Evolutionary conservation across 306 rosid species (phyloP).

Genomic region (cucumber (Cucumis sativus)): Cucumber_9930_V3 NC_026655.2:18127001-18127500

Average conservation of each 20-base stretch:
- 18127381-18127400: slow-evolving; percentile 44
- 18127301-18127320: slow-evolving; percentile 50
- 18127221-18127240: slow-evolving; percentile 47
- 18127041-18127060: slow-evolving; percentile 67
- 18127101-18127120: slow-evolving; percentile 52
- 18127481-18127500: slow-evolving; percentile 67
- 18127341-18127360: slow-evolving; percentile 72
- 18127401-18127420: slow-evolving; percentile 63
- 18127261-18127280: slow-evolving; percentile 40
- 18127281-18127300: slow-evolving; percentile 39
- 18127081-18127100: slow-evolving; percentile 45
- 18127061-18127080: slow-evolving; percentile 25
- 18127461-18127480: slow-evolving; percentile 37
- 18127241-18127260: slow-evolving; percentile 64
- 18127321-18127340: slow-evolving; percentile 45
- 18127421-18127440: slow-evolving; percentile 63
- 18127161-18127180: slow-evolving; percentile 55
- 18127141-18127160: slow-evolving; percentile 42
- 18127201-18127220: slow-evolving; percentile 29
- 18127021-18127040: slow-evolving; percentile 69
- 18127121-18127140: slow-evolving; percentile 59
- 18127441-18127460: slow-evolving; percentile 52
- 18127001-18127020: slow-evolving; percentile 61
- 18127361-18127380: slow-evolving; percentile 39
- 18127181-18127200: slow-evolving; percentile 58